A percentile compares a stretch with the other conserved stretches of the same genome.
Evolutionary conservation across 345 rosid species (phyloP).

Genomic region (Firmiana major): DNA sequence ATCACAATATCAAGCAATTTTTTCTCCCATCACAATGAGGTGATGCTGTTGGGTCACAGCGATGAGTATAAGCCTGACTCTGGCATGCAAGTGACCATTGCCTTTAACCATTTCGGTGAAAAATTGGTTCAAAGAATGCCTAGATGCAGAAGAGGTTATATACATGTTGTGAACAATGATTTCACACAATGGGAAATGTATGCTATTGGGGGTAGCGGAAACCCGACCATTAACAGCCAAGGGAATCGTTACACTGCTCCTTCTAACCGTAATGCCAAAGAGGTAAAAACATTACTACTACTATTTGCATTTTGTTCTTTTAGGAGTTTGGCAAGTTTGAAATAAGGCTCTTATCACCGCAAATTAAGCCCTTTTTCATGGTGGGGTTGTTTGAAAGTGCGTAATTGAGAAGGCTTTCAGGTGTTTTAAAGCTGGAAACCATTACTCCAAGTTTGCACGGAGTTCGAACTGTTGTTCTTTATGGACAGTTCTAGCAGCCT

Average conservation of each 20-base stretch:
- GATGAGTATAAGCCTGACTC: constrained; percentile 81
- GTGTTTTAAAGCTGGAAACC: constrained; percentile 7
- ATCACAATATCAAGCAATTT: constrained; percentile 90
- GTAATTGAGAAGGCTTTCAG: not conserved
- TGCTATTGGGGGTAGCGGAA: constrained; percentile 96
- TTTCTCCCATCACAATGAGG: constrained; percentile 95
- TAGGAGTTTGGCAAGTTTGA: not conserved
- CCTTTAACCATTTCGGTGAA: constrained; percentile 93
- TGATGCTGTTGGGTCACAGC: constrained; percentile 94
- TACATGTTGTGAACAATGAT: constrained; percentile 94
- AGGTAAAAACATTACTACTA: constrained; percentile 38
- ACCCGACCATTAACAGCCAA: constrained; percentile 92
- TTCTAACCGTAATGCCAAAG: constrained; percentile 66
- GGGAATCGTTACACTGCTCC: constrained; percentile 96
- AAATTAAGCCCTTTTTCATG: constrained; percentile 17
- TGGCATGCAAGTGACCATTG: constrained; percentile 95
- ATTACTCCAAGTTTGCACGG: not conserved
- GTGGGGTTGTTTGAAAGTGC: constrained; percentile 14
- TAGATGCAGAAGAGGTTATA: constrained; percentile 80
- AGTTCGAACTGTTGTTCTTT: not conserved
- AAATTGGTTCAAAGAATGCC: constrained; percentile 94
- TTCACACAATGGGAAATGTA: constrained; percentile 98
- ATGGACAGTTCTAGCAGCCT: not conserved
- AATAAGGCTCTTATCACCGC: constrained; percentile 1
- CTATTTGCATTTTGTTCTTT: not conserved